Evolutionary conservation across 306 rosid genomes (phyloP).

Genomic region (Lagenaria siceraria): DNA sequence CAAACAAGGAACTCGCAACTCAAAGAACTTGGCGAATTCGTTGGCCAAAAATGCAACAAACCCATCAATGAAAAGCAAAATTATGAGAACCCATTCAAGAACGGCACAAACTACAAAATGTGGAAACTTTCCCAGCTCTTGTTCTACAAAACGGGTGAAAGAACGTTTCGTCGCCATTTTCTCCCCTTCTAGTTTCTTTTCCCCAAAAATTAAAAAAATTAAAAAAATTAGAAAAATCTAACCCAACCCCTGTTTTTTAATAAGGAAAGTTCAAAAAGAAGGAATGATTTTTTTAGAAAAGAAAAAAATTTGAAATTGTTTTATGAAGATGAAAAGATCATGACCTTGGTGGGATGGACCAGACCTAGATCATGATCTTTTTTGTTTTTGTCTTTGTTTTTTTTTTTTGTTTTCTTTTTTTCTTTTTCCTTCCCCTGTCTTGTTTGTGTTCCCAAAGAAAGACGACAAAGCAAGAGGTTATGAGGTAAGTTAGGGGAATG

Average conservation of each 20-base stretch:
- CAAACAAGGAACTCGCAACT: constrained; percentile 53
- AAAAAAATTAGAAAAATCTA: too few species aligned
- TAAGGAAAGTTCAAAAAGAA: too few species aligned
- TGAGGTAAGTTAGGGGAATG: background rate
- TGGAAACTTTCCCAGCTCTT: constrained; percentile 22
- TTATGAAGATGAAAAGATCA: constrained; percentile 3
- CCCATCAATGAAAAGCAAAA: constrained; percentile 59
- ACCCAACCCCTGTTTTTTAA: background rate
- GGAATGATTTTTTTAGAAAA: too few species aligned
- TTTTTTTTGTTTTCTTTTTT: too few species aligned
- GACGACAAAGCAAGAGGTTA: constrained; percentile 3
- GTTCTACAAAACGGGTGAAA: background rate
- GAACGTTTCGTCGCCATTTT: background rate
- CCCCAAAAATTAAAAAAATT: background rate
- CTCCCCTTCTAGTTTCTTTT: background rate
- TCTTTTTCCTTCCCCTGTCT: background rate
- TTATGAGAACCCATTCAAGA: constrained; percentile 72
- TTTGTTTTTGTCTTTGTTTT: background rate
- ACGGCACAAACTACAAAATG: constrained; percentile 50
- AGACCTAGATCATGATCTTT: constrained; percentile 11
- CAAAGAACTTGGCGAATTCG: constrained; percentile 70
- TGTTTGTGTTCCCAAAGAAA: background rate
- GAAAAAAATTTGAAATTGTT: background rate
- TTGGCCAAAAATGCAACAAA: constrained; percentile 53
- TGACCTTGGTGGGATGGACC: constrained; percentile 11